Percentiles rank a stretch among this genome's conserved stretches.
These are phyloP conservation scores for Cardamine resedifolia DNA, from an alignment of 345 rosid genomes.

Conservation along the genomic window DNA sequence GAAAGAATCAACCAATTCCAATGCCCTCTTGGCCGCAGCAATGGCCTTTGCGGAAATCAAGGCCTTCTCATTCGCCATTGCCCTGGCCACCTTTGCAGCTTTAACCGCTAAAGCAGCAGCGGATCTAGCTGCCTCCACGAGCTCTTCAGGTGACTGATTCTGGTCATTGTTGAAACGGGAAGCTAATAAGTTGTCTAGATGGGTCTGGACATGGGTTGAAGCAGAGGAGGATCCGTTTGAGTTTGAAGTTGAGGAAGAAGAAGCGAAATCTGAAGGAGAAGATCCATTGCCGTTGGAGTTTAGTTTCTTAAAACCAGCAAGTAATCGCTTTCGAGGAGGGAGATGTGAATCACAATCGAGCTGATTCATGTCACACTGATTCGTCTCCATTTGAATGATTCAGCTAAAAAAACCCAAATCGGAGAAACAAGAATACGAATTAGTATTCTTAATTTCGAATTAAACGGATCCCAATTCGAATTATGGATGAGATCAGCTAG, in stretches of 20 bases:
- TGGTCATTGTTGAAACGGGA: constrained; percentile 40
- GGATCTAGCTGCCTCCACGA: constrained; percentile 62
- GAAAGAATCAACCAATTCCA: constrained; percentile 70
- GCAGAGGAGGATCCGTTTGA: constrained; percentile 41
- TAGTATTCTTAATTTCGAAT: neutral
- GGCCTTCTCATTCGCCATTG: constrained; percentile 82
- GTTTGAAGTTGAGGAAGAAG: constrained; percentile 45
- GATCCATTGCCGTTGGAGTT: constrained; percentile 50
- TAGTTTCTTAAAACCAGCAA: constrained; percentile 85
- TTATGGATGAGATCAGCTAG: constrained; percentile 9
- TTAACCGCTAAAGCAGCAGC: constrained; percentile 60
- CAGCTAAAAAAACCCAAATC: constrained; percentile 31
- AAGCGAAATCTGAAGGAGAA: constrained; percentile 32
- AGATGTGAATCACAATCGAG: constrained; percentile 83
- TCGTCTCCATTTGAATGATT: constrained; percentile 55
- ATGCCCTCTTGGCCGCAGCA: constrained; percentile 74
- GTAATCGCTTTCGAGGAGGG: constrained; percentile 93
- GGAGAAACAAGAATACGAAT: constrained; percentile 15
- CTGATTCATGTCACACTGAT: constrained; percentile 61
- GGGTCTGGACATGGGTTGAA: constrained; percentile 46
- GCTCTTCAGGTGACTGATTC: constrained; percentile 64
- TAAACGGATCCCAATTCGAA: neutral
- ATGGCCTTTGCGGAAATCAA: constrained; percentile 69
- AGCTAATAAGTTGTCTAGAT: constrained; percentile 51
- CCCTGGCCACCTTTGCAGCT: constrained; percentile 73